Percentiles rank a stretch among this genome's conserved stretches.
Evolutionary conservation across 306 rosid genomes (phyloP).

Genomic region (Hylodesmum podocarpum): DNA sequence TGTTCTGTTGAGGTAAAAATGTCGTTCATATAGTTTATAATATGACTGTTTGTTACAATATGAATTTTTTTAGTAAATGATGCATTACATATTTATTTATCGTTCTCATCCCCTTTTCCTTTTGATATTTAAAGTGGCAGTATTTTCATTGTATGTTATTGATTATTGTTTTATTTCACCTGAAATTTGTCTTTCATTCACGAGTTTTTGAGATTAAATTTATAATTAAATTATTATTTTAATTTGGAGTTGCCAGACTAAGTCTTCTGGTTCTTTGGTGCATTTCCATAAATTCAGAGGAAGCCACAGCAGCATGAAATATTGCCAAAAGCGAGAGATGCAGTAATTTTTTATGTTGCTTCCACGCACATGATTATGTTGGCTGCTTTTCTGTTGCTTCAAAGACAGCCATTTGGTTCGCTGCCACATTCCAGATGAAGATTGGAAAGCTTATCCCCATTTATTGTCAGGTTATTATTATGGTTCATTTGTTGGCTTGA

Average conservation of each 20-base stretch:
- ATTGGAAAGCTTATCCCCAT: conserved; percentile 8
- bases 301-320: conserved; percentile 2
- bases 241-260: conserved; percentile 4
- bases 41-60: conserved; percentile 1
- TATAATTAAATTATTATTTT: background rate
- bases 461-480: conserved; percentile 2
- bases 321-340: conserved; percentile 21
- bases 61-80: background rate
- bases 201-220: conserved; percentile 15
- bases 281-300: conserved; percentile 11
- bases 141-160: background rate
- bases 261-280: conserved; percentile 6
- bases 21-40: background rate
- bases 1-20: background rate
- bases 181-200: conserved; percentile 11
- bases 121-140: conserved; percentile 1
- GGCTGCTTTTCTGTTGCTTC: conserved; percentile 22
- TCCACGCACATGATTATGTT: conserved; percentile 1
- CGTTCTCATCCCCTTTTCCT: background rate
- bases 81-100: background rate
- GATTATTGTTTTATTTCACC: conserved; percentile 15
- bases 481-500: conserved; percentile 14
- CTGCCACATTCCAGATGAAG: conserved; percentile 14
- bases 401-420: conserved; percentile 9
- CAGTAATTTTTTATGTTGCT: conserved; percentile 2